Evolutionary conservation across 2,329 filamentous ascomycete species (phyloP), one percentile per base, ranked within the genome.

Genomic region (Colletotrichum caudatum): DNA sequence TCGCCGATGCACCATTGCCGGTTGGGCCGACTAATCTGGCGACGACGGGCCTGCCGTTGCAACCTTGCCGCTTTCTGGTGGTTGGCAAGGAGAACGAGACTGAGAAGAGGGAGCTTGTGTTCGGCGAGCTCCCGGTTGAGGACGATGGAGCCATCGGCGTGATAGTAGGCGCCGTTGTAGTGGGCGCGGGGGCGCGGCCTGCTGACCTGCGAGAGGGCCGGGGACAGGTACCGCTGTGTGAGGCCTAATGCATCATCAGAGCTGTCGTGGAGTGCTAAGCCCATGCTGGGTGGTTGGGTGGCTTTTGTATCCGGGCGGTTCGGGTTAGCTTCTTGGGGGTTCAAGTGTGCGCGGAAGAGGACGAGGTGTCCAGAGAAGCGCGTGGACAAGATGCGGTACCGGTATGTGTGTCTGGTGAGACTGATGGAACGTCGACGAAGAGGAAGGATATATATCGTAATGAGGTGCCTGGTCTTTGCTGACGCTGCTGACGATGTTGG

Each of bases 81-180:
- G 50, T 73, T 63, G n/a, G 59, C 44, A 35, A 51, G n/a, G 35
- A 71, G 64, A 6, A 70, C 39, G 57, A 72, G 69, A 16, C 72
- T 41, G 26, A 72, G 37, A 23, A 72, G 71, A n/a, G 48, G 71
- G 23, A 64, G 60, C 26, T 60, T 64, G 23, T 58, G 60, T 9
- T 57, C 59, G 51, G 69, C 57, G 48, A 61, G 64, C 46, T 59
- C 58, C 16, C 63, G 26, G 29, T 29, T 39, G 23, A 71, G 20
- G 3, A 46, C 44, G 39, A 66, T 57, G 33, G 59, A 41, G 58
- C 67, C 61, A 26, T 71, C 68, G 12, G 62, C 9, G 51, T 50
- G 58, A 41, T 62, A 59, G 29, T 53, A 62, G 20, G 57, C 63
- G 44, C 64, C 69, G 23, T 65, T 64, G 64, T 64, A 72, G 35